Evolutionary conservation across 73 alveolate species (phyloP).

Genomic region (Paramecium tetraurelia): DNA sequence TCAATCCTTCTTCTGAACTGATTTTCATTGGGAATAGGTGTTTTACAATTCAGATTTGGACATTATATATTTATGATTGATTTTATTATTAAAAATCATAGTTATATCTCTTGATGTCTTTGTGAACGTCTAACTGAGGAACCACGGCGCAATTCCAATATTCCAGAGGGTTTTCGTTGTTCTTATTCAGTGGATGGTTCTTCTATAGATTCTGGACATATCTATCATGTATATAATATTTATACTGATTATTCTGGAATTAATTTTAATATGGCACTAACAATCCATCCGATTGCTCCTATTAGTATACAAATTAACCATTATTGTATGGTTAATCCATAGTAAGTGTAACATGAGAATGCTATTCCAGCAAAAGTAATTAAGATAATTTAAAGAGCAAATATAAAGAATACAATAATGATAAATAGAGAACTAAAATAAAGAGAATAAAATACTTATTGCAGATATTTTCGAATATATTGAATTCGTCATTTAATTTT

Average conservation of each 20-base stretch:
- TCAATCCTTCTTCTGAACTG: background rate
- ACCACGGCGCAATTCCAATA: conserved; percentile 22
- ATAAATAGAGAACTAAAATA: background rate
- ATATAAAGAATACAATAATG: background rate
- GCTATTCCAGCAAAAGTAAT: background rate
- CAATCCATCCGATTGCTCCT: background rate
- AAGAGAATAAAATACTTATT: background rate
- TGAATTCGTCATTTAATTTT: conserved; percentile 82
- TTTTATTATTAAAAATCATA: background rate
- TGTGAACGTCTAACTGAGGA: conserved; percentile 13
- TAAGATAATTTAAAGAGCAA: background rate
- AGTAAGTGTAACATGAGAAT: background rate
- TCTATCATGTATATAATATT: background rate
- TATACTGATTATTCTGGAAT: background rate
- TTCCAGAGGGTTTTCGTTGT: background rate
- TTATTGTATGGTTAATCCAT: background rate
- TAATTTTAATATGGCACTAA: background rate
- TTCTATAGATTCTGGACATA: background rate
- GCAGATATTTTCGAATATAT: conserved; percentile 50
- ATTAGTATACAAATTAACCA: background rate
- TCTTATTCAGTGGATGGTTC: background rate
- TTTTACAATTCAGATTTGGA: background rate
- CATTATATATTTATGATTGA: background rate
- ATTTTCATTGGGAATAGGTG: background rate
- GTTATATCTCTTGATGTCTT: background rate